Base-by-base conservation (phyloP, 371 early-diverging fungal species). In the Dichotomocladium elegans region DNA sequence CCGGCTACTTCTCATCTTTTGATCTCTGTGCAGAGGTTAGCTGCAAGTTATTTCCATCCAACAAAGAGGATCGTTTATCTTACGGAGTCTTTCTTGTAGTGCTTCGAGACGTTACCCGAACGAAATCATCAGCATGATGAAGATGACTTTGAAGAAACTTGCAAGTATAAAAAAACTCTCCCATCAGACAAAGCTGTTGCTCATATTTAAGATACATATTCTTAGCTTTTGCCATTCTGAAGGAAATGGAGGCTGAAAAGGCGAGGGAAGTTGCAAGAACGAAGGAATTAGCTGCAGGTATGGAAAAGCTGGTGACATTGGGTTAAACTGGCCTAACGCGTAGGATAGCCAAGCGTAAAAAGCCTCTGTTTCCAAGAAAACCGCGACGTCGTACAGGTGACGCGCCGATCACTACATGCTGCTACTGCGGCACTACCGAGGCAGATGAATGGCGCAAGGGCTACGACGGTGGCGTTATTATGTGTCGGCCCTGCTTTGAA, bases 401-500 rank as follows among this genome's bases (percentile, higher is more conserved):
- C n/a, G 49, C 71, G 10, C 40, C 34, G 8, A 55, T 67, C 1
- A 44, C 60, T 4, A 64, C 62, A 8, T 72, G 77, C 30, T 77
- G 69, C 25, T 77, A 72, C 25, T 76, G 70, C 63, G 77, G 64
- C 10, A 77, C 77, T 6, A 57, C 58, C 27, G 68, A 72, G 15
- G 61, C 80, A 9, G 64, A 66, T 5, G 60, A 70, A 34, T 84
- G 85, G 85, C 65, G 82, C 25, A 65, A 72, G 70, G 93, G 90
- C 0, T 93, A 90, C 56, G 87, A 90, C 33, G 77, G 75, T 10
- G 89, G 89, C 2, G 83, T 91, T 0, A 65, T 91, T 4, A 89
- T 94, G 90, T 94, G 94, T 62, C 81, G 85, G 51, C 68, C 70
- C 8, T 94, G 93, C 64, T 92, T 87, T 60, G 68, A 79, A 19